Percentiles rank a stretch among this genome's conserved stretches.
phyloP scores from a whole-genome alignment of 202 grass and related monocot species.

The Schoenoplectus triqueter region DNA sequence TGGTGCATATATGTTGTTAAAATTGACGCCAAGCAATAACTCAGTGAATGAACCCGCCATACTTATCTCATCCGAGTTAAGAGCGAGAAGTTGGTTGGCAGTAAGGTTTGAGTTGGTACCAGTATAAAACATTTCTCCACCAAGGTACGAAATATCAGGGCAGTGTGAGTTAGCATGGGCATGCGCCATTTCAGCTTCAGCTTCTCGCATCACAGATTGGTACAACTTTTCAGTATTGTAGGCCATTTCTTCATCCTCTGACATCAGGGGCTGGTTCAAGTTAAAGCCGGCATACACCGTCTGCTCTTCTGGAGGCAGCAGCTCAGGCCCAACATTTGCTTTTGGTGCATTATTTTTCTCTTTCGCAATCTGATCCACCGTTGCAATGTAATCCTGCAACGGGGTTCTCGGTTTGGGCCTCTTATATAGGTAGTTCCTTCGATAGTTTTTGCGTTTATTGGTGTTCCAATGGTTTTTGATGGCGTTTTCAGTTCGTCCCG shows the following conservation, averaged over 20 bases:
- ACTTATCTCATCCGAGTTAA: neutral
- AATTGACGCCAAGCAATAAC: slow-evolving; percentile 3
- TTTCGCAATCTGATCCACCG: neutral
- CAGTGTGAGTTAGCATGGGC: neutral
- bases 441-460: slow-evolving; percentile 41
- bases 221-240: neutral
- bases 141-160: neutral
- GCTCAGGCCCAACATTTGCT: neutral
- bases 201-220: neutral
- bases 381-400: slow-evolving; percentile 27
- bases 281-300: neutral
- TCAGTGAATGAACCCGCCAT: slow-evolving; percentile 10
- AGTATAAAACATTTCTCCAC: neutral
- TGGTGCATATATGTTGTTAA: neutral
- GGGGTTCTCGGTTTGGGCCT: neutral
- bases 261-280: neutral
- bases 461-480: slow-evolving; percentile 83
- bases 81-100: neutral
- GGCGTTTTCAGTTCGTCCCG: slow-evolving; percentile 59
- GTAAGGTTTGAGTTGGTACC: neutral
- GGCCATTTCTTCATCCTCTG: neutral
- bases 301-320: neutral
- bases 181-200: neutral
- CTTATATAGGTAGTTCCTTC: neutral
- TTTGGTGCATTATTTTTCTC: neutral